phyloP scores from a whole-genome alignment of 164 flowering plant species.

The Tetrastigma voinierianum region DNA sequence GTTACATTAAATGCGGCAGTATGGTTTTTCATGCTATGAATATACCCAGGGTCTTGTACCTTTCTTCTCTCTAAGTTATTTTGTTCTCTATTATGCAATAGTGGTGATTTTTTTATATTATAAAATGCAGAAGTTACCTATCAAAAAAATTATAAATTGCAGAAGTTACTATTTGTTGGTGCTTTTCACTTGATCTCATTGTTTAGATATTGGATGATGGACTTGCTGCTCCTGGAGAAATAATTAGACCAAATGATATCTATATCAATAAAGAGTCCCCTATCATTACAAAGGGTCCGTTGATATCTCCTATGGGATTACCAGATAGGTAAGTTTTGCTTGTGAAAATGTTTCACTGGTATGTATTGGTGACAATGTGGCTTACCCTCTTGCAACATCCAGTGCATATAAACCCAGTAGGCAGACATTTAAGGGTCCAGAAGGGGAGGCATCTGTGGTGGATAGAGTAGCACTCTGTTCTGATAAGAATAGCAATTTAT shows the following conservation, averaged over 20 bases:
- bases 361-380: not conserved
- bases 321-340: slow-evolving; percentile 45
- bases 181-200: slow-evolving; percentile 6
- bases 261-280: slow-evolving; percentile 70
- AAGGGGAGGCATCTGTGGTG: slow-evolving; percentile 76
- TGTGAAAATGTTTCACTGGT: not conserved
- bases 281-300: slow-evolving; percentile 23
- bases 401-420: slow-evolving; percentile 47
- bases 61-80: not conserved
- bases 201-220: slow-evolving; percentile 88
- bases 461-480: slow-evolving; percentile 75
- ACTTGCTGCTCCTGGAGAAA: slow-evolving; percentile 88
- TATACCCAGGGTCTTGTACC: not conserved
- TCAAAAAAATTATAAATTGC: not conserved
- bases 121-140: not conserved
- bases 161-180: not conserved
- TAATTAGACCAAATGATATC: slow-evolving; percentile 58
- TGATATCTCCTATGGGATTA: slow-evolving; percentile 26
- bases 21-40: not conserved
- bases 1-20: no score
- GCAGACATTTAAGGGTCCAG: slow-evolving; percentile 57
- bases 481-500: slow-evolving; percentile 45
- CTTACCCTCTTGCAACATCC: slow-evolving; percentile 14
- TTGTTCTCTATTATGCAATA: not conserved
- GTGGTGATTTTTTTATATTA: not conserved